phyloP scores from a whole-genome alignment of 2,329 filamentous ascomycete species.

The Nemania serpens region DNA sequence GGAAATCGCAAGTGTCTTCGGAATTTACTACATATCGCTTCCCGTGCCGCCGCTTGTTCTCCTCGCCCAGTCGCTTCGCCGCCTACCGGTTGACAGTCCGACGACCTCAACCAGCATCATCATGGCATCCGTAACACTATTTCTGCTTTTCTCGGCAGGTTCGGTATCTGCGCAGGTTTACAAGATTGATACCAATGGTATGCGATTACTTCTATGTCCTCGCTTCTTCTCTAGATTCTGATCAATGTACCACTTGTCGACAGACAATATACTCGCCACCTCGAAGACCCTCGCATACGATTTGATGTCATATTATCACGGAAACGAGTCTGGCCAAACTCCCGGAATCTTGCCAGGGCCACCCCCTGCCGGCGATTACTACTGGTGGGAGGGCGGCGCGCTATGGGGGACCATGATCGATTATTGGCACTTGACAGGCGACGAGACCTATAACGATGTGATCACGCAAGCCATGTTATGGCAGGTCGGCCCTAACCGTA shows the following conservation, averaged over 20 bases:
- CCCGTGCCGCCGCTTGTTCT: too few relatives aligned
- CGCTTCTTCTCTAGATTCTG: slow-evolving; percentile 9
- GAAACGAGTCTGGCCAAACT: slow-evolving; percentile 41
- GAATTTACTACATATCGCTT: too few relatives aligned
- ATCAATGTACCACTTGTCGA: background rate
- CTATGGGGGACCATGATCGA: slow-evolving; percentile 43
- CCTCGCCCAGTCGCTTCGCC: too few relatives aligned
- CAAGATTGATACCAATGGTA: slow-evolving; percentile 35
- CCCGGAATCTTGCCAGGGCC: slow-evolving; percentile 42
- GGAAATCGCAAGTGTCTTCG: too few relatives aligned
- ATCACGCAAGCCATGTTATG: slow-evolving; percentile 51
- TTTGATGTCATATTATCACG: slow-evolving; percentile 42
- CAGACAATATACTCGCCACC: slow-evolving; percentile 58
- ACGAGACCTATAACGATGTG: slow-evolving; percentile 55
- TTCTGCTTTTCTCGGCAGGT: slow-evolving; percentile 19
- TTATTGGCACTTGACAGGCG: slow-evolving; percentile 58
- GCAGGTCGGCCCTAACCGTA: slow-evolving; percentile 51
- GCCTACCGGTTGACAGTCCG: too few relatives aligned
- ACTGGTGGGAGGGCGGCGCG: slow-evolving; percentile 44
- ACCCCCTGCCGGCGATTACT: slow-evolving; percentile 42
- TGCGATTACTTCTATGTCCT: slow-evolving; percentile 1
- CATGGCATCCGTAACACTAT: slow-evolving; percentile 20
- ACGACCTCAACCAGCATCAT: background rate
- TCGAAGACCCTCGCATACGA: slow-evolving; percentile 39
- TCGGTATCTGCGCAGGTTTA: slow-evolving; percentile 25